A percentile compares a stretch with the other conserved stretches of the same genome.
These are phyloP conservation scores for Gamarada debralockiae DNA, from an alignment of 495 filamentous ascomycete genomes.

Conservation along the genomic window DNA sequence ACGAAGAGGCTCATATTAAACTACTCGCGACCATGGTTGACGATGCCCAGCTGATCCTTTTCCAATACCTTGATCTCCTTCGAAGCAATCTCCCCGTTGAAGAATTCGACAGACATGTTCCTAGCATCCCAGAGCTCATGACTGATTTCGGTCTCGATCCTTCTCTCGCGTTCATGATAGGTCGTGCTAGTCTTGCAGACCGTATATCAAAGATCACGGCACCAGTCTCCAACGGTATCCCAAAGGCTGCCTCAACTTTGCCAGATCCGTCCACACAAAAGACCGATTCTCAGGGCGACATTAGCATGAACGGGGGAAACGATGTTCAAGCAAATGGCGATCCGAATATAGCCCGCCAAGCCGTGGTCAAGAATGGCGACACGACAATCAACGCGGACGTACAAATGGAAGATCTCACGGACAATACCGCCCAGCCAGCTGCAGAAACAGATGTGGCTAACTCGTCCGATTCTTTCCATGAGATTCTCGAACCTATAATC, in stretches of 20 bases:
- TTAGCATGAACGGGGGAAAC: slow-evolving; percentile 7
- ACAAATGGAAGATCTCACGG: slow-evolving; percentile 28
- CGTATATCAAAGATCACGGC: slow-evolving; percentile 37
- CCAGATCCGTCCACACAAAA: background rate
- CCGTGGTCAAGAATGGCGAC: background rate
- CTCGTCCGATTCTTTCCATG: slow-evolving; percentile 52
- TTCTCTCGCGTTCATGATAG: slow-evolving; percentile 84
- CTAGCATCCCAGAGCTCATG: slow-evolving; percentile 67
- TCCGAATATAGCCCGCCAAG: background rate
- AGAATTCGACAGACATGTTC: slow-evolving; percentile 80
- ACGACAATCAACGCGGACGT: background rate
- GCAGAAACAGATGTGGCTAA: slow-evolving; percentile 26
- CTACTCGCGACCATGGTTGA: slow-evolving; percentile 82
- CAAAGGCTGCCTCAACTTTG: background rate
- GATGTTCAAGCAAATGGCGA: background rate
- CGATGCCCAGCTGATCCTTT: slow-evolving; percentile 78
- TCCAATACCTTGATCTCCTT: slow-evolving; percentile 86
- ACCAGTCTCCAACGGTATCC: slow-evolving; percentile 5
- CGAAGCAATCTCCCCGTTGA: slow-evolving; percentile 70
- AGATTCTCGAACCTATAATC: slow-evolving; percentile 74
- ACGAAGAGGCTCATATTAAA: slow-evolving; percentile 70
- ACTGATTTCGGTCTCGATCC: slow-evolving; percentile 77
- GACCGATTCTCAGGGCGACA: slow-evolving; percentile 18
- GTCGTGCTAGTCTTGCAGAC: slow-evolving; percentile 60
- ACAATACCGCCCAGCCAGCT: slow-evolving; percentile 17